Evolutionary conservation across 2,329 filamentous ascomycete species (phyloP), one percentile per base, ranked within the genome.

Genomic region (Neophaeococcomyces mojaviensis): DNA sequence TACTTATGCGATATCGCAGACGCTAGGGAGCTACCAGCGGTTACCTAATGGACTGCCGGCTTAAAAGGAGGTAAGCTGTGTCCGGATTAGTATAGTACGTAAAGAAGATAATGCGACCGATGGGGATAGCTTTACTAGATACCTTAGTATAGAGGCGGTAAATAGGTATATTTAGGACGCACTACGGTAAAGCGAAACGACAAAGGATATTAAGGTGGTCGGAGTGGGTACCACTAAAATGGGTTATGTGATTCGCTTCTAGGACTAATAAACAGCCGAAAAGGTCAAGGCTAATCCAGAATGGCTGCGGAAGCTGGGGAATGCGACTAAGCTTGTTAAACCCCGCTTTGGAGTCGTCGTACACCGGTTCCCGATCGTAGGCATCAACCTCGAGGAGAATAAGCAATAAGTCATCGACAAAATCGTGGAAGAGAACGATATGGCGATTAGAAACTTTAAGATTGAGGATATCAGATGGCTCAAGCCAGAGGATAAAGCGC

Each of bases 401-500:
- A 46, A 52, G 38, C 31, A 42, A 10, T 19, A 51, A 20, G 46
- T 30, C 15, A 55, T 55, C 5, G 10, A 39, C 22, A 49, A 55
- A 18, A 52, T 57, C 24, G 51, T 51, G 19, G 38, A 50, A 22
- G 50, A 57, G 12, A 58, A 55, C n/a, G 31, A 56, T 40, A 58
- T 40, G 24, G 13, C 13, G n/a, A 28, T 34, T 28, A 45, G 49
- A 19, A 47, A 47, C 7, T 58, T 55, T 44, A 31, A 47, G 10
- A 58, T 63, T 38, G 46, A 58, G 13, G 53, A 61, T 2, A 44
- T 59, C 6, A 51, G 53, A 37, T 61, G 50, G 57, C 45, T 49
- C 26, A 49, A 22, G 13, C 16, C 3, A 35, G 58, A 43, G 31
- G 59, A 59, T 43, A 56, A 50, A 16, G 24, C 37, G 1, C 24